Conservation (phyloP, 208 protist species). For the Trypanosoma conorhini region DNA sequence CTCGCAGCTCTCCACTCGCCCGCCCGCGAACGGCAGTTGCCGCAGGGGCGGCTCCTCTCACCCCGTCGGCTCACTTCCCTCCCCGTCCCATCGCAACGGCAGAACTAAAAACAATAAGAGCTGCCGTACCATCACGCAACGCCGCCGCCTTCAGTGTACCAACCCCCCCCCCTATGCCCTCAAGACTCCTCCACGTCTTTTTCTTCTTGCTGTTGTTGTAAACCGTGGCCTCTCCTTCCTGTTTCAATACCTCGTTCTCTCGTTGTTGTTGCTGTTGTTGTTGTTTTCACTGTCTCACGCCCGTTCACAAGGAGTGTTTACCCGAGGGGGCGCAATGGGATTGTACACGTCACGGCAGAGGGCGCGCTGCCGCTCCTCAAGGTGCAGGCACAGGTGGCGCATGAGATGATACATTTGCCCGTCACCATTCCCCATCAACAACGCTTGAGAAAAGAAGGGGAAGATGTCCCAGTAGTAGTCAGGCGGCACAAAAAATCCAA, state of each 20-base stretch:
- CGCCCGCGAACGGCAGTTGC: background rate
- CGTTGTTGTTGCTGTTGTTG: no score
- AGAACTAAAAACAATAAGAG: background rate
- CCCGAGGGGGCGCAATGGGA: constrained; percentile 45
- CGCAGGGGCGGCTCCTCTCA: no score
- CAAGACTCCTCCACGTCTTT: no score
- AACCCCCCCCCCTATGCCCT: background rate
- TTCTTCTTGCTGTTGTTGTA: background rate
- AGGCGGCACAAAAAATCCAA: constrained; percentile 80
- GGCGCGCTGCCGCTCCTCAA: constrained; percentile 38
- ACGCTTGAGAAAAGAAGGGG: constrained; percentile 61
- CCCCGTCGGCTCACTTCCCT: background rate
- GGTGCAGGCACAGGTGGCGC: constrained; percentile 70
- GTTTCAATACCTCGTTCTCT: background rate
- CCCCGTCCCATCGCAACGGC: background rate
- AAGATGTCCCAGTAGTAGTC: constrained; percentile 90
- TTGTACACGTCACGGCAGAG: constrained; percentile 58
- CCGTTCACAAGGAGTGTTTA: background rate
- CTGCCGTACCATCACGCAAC: background rate
- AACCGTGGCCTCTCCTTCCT: background rate
- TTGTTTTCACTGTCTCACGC: background rate
- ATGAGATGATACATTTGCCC: constrained; percentile 53
- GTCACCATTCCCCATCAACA: constrained; percentile 35
- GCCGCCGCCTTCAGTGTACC: background rate
- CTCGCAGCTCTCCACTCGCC: background rate